Conservation (phyloP, 345 rosid genomes). For the Anastatica hierochuntica region DNA sequence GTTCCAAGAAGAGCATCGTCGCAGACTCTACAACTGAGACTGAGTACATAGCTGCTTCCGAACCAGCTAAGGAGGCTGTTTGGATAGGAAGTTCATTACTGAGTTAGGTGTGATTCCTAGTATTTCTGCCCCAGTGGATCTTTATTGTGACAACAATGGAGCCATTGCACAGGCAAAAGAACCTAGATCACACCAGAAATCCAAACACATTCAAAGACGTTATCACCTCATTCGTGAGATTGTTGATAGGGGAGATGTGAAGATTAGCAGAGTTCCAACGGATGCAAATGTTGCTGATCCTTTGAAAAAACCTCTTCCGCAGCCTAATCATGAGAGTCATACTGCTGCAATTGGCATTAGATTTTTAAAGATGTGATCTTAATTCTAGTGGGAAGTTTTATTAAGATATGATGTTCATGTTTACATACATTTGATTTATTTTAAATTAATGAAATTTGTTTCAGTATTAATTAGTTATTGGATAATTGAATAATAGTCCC, state of each 20-base stretch:
- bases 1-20: background rate
- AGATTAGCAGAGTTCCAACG: background rate
- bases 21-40: background rate
- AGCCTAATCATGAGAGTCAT: background rate
- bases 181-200: background rate
- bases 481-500: background rate
- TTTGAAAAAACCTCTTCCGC: background rate
- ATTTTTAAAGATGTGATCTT: too few relatives aligned
- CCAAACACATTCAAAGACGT: background rate
- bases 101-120: background rate
- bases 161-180: background rate
- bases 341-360: too few relatives aligned
- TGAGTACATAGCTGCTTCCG: background rate
- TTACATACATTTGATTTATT: background rate
- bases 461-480: background rate
- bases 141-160: background rate
- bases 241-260: background rate
- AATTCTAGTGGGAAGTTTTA: background rate
- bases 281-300: background rate
- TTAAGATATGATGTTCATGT: background rate
- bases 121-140: background rate
- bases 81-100: too few relatives aligned
- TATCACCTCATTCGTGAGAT: background rate
- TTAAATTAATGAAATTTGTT: background rate
- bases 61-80: too few relatives aligned